phyloP scores from a whole-genome alignment of 1,139 yeast species.

The Candida buenavistaensis region DNA sequence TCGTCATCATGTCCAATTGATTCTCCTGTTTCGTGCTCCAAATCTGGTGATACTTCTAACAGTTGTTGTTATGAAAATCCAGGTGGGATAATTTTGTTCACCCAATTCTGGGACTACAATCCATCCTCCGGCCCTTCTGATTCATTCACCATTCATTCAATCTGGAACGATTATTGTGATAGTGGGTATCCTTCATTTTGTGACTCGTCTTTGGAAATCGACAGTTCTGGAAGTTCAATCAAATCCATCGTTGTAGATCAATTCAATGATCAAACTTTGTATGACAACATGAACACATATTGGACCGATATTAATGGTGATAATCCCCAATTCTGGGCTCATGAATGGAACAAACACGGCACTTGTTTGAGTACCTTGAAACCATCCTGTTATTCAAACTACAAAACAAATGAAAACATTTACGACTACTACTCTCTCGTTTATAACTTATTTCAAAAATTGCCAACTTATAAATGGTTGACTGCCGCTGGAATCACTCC shows the following conservation, averaged over 20 bases:
- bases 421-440: constrained; percentile 75
- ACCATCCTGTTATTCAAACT: constrained; percentile 59
- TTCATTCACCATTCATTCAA: constrained; percentile 67
- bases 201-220: constrained; percentile 55
- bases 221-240: constrained; percentile 36
- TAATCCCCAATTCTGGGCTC: constrained; percentile 81
- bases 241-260: constrained; percentile 49
- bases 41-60: constrained; percentile 29
- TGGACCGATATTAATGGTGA: constrained; percentile 80
- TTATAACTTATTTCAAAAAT: constrained; percentile 56
- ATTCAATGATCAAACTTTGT: constrained; percentile 50
- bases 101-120: constrained; percentile 92
- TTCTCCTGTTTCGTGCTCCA: constrained; percentile 63
- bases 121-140: constrained; percentile 86
- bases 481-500: constrained; percentile 68
- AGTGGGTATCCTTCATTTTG: constrained; percentile 63
- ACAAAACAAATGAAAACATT: constrained; percentile 51
- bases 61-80: constrained; percentile 86
- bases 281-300: constrained; percentile 52
- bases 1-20: constrained; percentile 57
- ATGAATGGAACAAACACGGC: constrained; percentile 93
- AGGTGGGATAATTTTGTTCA: constrained; percentile 71
- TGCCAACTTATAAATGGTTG: constrained; percentile 73
- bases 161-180: constrained; percentile 47
- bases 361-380: constrained; percentile 82